These are phyloP conservation scores for Podospora pseudoanserina DNA, from an alignment of 495 filamentous ascomycete species.

Conservation along the genomic window DNA sequence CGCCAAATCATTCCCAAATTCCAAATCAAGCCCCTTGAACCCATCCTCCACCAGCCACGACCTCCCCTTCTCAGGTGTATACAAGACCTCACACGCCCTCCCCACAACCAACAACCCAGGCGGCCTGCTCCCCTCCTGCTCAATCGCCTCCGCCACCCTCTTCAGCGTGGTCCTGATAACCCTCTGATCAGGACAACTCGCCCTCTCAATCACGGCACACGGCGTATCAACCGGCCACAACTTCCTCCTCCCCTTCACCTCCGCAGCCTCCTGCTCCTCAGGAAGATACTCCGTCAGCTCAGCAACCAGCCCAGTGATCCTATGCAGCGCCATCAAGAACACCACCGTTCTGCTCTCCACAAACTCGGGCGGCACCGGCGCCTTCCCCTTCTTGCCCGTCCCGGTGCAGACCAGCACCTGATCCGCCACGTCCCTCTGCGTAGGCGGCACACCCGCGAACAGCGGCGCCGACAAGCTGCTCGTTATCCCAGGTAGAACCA, in stretches of 20 bases:
- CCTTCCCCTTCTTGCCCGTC: conserved; percentile 85
- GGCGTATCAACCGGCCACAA: conserved; percentile 60
- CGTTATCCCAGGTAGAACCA: conserved; percentile 87
- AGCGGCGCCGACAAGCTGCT: conserved; percentile 81
- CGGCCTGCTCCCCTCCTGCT: conserved; percentile 83
- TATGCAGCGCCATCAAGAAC: conserved; percentile 94
- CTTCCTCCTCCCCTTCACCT: conserved; percentile 31
- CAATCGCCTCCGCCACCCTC: conserved; percentile 75
- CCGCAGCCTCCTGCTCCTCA: conserved; percentile 32
- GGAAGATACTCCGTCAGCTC: conserved; percentile 51
- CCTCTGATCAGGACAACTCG: conserved; percentile 88
- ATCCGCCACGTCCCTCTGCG: conserved; percentile 85
- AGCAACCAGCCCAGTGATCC: conserved; percentile 66
- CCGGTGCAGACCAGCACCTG: conserved; percentile 93
- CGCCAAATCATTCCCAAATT: conserved; percentile 12
- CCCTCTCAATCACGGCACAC: conserved; percentile 91
- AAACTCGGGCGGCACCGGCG: conserved; percentile 75
- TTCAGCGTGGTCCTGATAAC: conserved; percentile 83
- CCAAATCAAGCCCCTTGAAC: conserved; percentile 62
- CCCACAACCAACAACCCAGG: conserved; percentile 91
- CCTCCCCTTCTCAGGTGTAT: conserved; percentile 46
- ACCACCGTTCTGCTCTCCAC: conserved; percentile 76
- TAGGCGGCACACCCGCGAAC: conserved; percentile 82
- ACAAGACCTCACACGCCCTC: conserved; percentile 73
- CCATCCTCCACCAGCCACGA: conserved; percentile 88